phyloP scores from a whole-genome alignment of 2,329 filamentous ascomycete genomes.

The Penicillium sp. region DNA sequence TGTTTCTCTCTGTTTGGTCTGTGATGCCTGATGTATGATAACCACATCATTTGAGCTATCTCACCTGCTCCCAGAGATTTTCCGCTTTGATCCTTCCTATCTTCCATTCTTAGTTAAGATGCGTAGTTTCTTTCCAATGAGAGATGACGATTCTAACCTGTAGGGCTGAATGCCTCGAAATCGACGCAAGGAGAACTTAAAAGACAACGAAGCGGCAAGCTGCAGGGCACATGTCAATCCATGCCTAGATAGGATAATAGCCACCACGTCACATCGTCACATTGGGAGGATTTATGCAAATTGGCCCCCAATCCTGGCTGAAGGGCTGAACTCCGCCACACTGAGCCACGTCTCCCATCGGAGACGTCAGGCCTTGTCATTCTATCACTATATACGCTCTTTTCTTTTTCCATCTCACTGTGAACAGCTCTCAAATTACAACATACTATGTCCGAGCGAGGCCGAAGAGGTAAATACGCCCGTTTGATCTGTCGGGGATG shows the following conservation, averaged over 20 bases:
- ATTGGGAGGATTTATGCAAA: not conserved
- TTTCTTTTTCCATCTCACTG: too few relatives aligned
- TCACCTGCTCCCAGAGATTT: not conserved
- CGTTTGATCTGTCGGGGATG: conserved; percentile 23
- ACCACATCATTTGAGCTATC: conserved; percentile 19
- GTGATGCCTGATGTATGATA: conserved; percentile 33
- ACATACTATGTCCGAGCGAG: conserved; percentile 1
- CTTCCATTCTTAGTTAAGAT: too few relatives aligned
- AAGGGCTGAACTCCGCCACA: not conserved
- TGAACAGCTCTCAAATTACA: too few relatives aligned
- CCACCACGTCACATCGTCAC: too few relatives aligned
- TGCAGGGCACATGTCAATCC: too few relatives aligned
- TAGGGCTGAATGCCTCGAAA: too few relatives aligned
- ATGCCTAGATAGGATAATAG: too few relatives aligned
- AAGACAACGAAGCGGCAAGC: too few relatives aligned
- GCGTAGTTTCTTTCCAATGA: too few relatives aligned
- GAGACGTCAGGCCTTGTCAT: not conserved
- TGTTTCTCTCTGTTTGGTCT: conserved; percentile 12
- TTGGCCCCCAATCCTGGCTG: not conserved
- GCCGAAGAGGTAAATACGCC: conserved; percentile 19
- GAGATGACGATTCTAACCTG: too few relatives aligned
- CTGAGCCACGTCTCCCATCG: not conserved
- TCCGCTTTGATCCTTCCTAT: too few relatives aligned
- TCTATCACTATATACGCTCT: not conserved
- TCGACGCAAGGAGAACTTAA: too few relatives aligned